Percentiles rank a stretch among this genome's conserved stretches.
These are phyloP conservation scores for Candida morakotiae DNA, from an alignment of 805 yeast species.

Conservation along the genomic window DNA sequence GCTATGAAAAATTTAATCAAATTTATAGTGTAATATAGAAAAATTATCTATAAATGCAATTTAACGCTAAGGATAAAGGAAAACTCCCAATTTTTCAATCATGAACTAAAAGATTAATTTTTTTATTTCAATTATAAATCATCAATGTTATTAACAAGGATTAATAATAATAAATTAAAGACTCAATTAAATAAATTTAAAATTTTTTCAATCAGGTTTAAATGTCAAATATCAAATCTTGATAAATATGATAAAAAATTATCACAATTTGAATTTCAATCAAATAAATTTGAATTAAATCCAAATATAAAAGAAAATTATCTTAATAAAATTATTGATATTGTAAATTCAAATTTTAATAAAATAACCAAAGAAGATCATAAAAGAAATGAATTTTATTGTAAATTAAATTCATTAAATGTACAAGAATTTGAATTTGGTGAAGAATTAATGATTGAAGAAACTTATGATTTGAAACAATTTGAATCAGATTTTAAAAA, in stretches of 20 bases:
- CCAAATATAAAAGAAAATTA: neutral
- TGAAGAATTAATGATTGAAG: slow-evolving; percentile 5
- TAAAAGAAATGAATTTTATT: neutral
- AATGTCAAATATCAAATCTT: neutral
- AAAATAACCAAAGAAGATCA: neutral
- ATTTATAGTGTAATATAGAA: too few relatives aligned
- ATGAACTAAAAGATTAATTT: too few relatives aligned
- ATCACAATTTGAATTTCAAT: neutral
- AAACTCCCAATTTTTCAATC: too few relatives aligned
- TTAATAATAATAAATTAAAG: too few relatives aligned
- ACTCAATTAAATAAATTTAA: too few relatives aligned
- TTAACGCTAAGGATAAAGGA: too few relatives aligned
- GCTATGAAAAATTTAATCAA: too few relatives aligned
- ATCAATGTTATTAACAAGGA: too few relatives aligned
- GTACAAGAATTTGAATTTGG: slow-evolving; percentile 6
- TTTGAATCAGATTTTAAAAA: neutral
- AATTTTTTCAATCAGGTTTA: neutral
- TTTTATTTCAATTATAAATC: too few relatives aligned
- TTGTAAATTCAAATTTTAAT: slow-evolving; percentile 1
- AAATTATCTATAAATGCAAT: too few relatives aligned
- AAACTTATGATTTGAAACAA: slow-evolving; percentile 1
- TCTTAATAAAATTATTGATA: slow-evolving; percentile 1
- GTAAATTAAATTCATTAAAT: neutral
- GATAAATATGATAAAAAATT: slow-evolving; percentile 1
- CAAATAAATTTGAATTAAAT: slow-evolving; percentile 1